These are phyloP conservation scores for Saccharomycopsis selenospora DNA, from an alignment of 805 yeast species.

Conservation along the genomic window DNA sequence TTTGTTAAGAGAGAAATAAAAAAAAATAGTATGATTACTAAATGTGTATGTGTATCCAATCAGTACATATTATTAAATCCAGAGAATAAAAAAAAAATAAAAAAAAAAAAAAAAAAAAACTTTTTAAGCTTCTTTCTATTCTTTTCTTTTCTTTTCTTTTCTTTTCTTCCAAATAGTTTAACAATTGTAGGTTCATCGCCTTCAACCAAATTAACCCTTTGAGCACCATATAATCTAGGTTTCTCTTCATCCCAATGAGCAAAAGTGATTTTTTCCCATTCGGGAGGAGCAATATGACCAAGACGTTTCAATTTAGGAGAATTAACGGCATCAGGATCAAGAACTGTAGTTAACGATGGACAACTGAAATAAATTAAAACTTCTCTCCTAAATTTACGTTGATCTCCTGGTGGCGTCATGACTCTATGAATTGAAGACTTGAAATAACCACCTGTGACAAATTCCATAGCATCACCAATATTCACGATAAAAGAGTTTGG, in stretches of 20 bases:
- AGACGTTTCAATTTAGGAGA: constrained; percentile 32
- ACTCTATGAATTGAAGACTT: constrained; percentile 41
- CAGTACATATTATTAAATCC: too few species aligned
- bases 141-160: constrained; percentile 18
- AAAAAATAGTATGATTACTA: too few species aligned
- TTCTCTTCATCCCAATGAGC: constrained; percentile 33
- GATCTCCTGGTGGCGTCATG: constrained; percentile 38
- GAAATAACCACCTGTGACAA: constrained; percentile 39
- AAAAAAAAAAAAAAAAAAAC: too few species aligned
- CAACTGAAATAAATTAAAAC: constrained; percentile 37
- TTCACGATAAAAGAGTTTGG: constrained; percentile 34
- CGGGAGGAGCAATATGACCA: constrained; percentile 28
- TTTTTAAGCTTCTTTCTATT: constrained; percentile 32
- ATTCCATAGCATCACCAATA: constrained; percentile 36
- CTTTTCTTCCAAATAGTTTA: constrained; percentile 15
- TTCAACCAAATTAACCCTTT: constrained; percentile 9
- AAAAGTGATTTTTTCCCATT: constrained; percentile 34
- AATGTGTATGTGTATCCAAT: too few species aligned
- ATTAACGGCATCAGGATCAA: constrained; percentile 35
- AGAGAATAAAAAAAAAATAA: too few species aligned
- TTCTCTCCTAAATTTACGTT: constrained; percentile 30
- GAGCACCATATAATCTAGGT: constrained; percentile 24
- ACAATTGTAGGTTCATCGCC: constrained; percentile 15
- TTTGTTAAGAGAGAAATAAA: too few species aligned
- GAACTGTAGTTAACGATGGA: constrained; percentile 30